Evolutionary conservation across 495 filamentous ascomycete genomes (phyloP), one percentile per base, ranked within the genome.

Genomic region (Apodospora peruviana): DNA sequence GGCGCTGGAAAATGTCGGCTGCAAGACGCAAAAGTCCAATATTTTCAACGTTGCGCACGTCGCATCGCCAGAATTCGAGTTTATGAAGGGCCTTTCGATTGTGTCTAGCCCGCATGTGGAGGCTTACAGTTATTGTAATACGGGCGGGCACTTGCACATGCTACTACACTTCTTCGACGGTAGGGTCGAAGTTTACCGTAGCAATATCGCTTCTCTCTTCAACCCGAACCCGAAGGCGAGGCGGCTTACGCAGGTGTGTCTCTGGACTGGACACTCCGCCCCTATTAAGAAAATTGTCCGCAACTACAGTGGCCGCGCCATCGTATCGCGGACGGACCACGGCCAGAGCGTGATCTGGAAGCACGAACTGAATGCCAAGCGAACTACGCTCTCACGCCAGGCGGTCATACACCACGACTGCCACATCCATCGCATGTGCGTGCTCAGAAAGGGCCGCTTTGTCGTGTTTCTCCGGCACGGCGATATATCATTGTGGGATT

Each of bases 31-130:
- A 52, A 79, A 83, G 52, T 76, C 78, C 2, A 75, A 82, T 60
- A 80, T 91, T 22, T 96, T 95, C 71, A 95, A 95, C 56, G 81
- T 97, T 57, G 83, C 89, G 5, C 87, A 95, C 62, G 81, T 88
- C 19, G 58, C 66, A 48, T 74, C 84, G 5, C 61, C 87, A 45
- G 73, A 82, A 42, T 72, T 94, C 29, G 78, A 80, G 21, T 84
- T 95, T 53, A 66, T 81, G 42, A 68, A 67, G n/a, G 68, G 64
- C 5, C 46, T 69, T 5, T 52, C 60, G 2, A 27, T 29, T 2
- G 53, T 59, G 0, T 55, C 71, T 12, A 71, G 80, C 3, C 53
- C 60, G 3, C 72, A 91, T 67, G 78, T 86, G 12, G 86, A 85
- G 56, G 81, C 91, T 40, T 75, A 83, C 54, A 81, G 76, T 40